These are phyloP conservation scores for Boletus sensibilis DNA, from an alignment of 768 basidiomycete genomes.

Conservation along the genomic window DNA sequence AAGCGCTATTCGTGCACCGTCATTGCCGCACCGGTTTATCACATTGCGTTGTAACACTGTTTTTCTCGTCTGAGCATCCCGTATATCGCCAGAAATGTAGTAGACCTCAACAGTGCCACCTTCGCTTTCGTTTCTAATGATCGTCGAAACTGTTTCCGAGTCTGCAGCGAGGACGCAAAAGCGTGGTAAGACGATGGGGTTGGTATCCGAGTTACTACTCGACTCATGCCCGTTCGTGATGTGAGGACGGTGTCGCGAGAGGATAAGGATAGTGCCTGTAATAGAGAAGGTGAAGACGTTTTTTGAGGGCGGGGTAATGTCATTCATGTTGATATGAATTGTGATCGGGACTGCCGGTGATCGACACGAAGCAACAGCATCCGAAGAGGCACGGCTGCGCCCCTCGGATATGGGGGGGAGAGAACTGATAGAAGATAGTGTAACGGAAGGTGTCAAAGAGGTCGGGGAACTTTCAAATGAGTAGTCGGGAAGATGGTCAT, in stretches of 20 bases:
- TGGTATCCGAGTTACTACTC: constrained; percentile 37
- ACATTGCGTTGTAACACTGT: constrained; percentile 62
- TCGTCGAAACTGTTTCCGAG: constrained; percentile 53
- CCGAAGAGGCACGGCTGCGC: constrained; percentile 40
- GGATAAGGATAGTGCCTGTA: constrained; percentile 62
- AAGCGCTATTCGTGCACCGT: constrained; percentile 57
- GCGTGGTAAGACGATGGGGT: constrained; percentile 61
- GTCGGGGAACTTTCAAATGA: constrained; percentile 68
- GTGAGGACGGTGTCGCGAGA: constrained; percentile 38
- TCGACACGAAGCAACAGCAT: constrained; percentile 23
- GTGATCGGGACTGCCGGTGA: constrained; percentile 66
- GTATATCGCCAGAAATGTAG: constrained; percentile 54
- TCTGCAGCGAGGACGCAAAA: constrained; percentile 72
- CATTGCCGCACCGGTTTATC: constrained; percentile 58
- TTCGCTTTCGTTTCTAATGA: constrained; percentile 61
- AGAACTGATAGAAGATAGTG: constrained; percentile 41
- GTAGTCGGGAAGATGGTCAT: constrained; percentile 62
- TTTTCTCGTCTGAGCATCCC: constrained; percentile 60
- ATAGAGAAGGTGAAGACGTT: constrained; percentile 66
- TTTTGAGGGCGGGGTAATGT: constrained; percentile 63
- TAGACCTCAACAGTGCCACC: constrained; percentile 59
- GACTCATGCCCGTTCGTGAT: constrained; percentile 24
- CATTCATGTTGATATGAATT: constrained; percentile 78
- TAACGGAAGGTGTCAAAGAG: constrained; percentile 46
- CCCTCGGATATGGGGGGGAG: constrained; percentile 33